Percentiles rank a stretch among this genome's conserved stretches.
phyloP scores from a whole-genome alignment of 768 basidiomycete species.

The Coprinopsis sp. region DNA sequence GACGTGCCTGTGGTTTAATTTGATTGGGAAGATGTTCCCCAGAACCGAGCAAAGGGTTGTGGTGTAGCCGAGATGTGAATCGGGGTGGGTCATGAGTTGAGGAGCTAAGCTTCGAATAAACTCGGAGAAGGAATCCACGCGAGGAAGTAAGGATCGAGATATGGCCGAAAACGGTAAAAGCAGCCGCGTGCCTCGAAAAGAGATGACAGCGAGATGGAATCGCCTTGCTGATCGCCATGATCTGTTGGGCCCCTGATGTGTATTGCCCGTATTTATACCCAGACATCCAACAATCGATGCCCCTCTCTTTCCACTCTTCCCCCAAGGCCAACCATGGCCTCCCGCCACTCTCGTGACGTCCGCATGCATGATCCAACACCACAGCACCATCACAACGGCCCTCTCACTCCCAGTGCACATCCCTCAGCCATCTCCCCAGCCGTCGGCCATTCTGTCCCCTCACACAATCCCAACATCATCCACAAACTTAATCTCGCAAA shows the following conservation, averaged over 20 bases:
- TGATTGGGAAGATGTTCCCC: no score
- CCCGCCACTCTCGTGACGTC: slow-evolving; percentile 45
- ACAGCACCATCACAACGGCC: slow-evolving; percentile 39
- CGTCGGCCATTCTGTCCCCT: slow-evolving; percentile 27
- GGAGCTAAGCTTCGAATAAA: slow-evolving; percentile 38
- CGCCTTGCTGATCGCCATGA: slow-evolving; percentile 57
- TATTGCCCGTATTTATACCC: slow-evolving; percentile 53
- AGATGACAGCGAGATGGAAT: slow-evolving; percentile 40
- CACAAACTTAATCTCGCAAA: slow-evolving; percentile 82
- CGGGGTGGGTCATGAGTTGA: slow-evolving; percentile 1
- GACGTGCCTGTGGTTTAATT: slow-evolving; percentile 2
- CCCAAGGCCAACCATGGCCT: slow-evolving; percentile 22
- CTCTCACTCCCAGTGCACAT: slow-evolving; percentile 35
- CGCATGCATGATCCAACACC: slow-evolving; percentile 58
- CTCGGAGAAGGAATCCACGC: slow-evolving; percentile 26
- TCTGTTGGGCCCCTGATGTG: slow-evolving; percentile 44
- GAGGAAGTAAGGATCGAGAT: no score
- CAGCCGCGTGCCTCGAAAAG: no score
- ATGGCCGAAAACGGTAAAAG: no score
- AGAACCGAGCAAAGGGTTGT: no score
- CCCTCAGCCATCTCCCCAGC: slow-evolving; percentile 43
- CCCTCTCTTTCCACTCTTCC: slow-evolving; percentile 39
- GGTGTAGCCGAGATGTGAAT: background rate
- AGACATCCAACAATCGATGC: slow-evolving; percentile 45
- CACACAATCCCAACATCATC: slow-evolving; percentile 44